phyloP scores from a whole-genome alignment of 2,329 filamentous ascomycete species.

The Torrubiella hemipterigena region DNA sequence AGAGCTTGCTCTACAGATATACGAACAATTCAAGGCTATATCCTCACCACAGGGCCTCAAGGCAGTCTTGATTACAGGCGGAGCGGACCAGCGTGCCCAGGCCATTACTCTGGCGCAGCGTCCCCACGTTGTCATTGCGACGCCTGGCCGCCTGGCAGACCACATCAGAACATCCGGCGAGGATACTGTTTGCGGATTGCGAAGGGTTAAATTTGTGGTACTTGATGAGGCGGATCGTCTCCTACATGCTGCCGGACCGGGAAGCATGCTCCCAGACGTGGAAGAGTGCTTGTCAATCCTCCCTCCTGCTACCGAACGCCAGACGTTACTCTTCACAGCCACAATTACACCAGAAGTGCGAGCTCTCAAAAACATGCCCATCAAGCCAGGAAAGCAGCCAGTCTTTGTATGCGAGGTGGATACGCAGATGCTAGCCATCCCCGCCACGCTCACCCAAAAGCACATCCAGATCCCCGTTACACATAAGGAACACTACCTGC shows the following conservation, averaged over 20 bases:
- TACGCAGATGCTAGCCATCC: constrained; percentile 63
- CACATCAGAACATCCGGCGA: constrained; percentile 86
- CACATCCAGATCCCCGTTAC: constrained; percentile 84
- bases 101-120: constrained; percentile 70
- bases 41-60: constrained; percentile 81
- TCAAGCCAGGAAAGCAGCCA: constrained; percentile 55
- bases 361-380: constrained; percentile 67
- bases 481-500: constrained; percentile 89
- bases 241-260: constrained; percentile 57
- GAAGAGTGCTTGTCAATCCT: constrained; percentile 77
- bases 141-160: constrained; percentile 83
- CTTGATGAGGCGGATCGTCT: constrained; percentile 93
- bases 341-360: constrained; percentile 89
- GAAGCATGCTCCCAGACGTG: constrained; percentile 90
- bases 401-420: constrained; percentile 87
- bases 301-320: constrained; percentile 65
- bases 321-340: constrained; percentile 91
- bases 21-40: constrained; percentile 90
- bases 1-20: constrained; percentile 91
- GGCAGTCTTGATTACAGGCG: constrained; percentile 79
- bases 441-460: constrained; percentile 67
- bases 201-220: constrained; percentile 72
- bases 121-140: constrained; percentile 89
- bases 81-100: constrained; percentile 83
- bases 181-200: constrained; percentile 75